phyloP scores from a whole-genome alignment of 208 protist genomes.

The Lotmaria passim region DNA sequence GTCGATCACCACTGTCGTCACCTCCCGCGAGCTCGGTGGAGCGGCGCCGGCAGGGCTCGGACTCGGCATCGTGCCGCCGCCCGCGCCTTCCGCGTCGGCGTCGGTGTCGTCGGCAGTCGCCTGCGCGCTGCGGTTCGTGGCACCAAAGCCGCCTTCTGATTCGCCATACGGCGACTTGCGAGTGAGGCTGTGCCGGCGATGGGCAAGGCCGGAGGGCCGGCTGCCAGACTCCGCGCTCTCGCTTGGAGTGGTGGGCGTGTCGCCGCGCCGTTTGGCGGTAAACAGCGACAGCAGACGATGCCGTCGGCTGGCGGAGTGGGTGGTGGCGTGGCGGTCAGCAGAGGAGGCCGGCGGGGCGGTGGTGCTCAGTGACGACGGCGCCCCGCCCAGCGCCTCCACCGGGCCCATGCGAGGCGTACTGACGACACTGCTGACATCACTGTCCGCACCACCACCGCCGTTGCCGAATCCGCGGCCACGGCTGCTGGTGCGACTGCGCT shows the following conservation, averaged over 20 bases:
- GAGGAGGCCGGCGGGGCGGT: background rate
- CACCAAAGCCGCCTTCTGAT: background rate
- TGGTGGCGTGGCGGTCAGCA: background rate
- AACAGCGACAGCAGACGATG: slow-evolving; percentile 35
- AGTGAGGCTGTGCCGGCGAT: background rate
- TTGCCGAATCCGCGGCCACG: slow-evolving; percentile 2
- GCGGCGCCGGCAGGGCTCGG: background rate
- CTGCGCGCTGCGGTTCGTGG: background rate
- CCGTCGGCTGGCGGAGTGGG: slow-evolving; percentile 9
- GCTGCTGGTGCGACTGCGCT: slow-evolving; percentile 22
- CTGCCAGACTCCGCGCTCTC: background rate
- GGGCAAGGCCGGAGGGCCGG: background rate
- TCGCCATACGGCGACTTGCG: background rate
- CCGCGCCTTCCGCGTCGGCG: background rate
- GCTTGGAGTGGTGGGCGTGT: background rate
- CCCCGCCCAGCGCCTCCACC: background rate
- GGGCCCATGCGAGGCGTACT: slow-evolving; percentile 10
- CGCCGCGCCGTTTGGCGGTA: slow-evolving; percentile 30
- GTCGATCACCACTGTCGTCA: slow-evolving; percentile 29
- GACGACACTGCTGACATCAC: slow-evolving; percentile 7
- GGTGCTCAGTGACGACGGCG: too few species aligned
- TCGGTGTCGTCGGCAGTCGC: background rate
- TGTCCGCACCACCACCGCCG: background rate
- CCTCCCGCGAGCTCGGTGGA: background rate
- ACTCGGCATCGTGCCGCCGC: background rate